Evolutionary conservation across 2,329 filamentous ascomycete species (phyloP).

Genomic region (Botrytis fabae): DNA sequence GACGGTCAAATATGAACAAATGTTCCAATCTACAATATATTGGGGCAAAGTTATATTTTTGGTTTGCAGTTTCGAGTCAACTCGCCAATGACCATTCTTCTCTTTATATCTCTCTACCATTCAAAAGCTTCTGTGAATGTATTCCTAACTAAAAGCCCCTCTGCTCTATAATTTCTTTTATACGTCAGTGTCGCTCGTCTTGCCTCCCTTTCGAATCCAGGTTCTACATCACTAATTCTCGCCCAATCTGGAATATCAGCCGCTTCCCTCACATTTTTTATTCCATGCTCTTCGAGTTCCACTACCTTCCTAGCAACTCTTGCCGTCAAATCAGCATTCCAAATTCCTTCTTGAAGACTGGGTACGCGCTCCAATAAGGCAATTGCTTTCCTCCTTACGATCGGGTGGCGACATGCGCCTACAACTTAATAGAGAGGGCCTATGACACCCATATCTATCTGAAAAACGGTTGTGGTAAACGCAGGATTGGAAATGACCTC

Average conservation of each 20-base stretch:
- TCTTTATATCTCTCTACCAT: background rate
- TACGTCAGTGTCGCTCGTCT: slow-evolving; percentile 15
- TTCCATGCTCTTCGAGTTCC: slow-evolving; percentile 21
- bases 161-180: background rate
- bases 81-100: background rate
- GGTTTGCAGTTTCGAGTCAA: background rate
- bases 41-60: background rate
- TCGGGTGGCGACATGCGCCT: slow-evolving; percentile 54
- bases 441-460: slow-evolving; percentile 50
- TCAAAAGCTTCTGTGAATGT: background rate
- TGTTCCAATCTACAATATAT: background rate
- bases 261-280: slow-evolving; percentile 21
- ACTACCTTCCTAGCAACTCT: slow-evolving; percentile 24
- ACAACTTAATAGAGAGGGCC: slow-evolving; percentile 63
- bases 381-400: slow-evolving; percentile 58
- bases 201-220: background rate
- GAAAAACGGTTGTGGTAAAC: background rate
- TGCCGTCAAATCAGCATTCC: slow-evolving; percentile 47
- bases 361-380: slow-evolving; percentile 55
- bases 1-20: slow-evolving; percentile 11
- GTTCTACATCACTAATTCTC: slow-evolving; percentile 19
- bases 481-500: slow-evolving; percentile 15
- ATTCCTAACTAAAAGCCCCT: background rate
- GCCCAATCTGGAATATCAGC: slow-evolving; percentile 28
- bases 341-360: slow-evolving; percentile 64